Evolutionary conservation across 2,329 filamentous ascomycete species (phyloP).

Genomic region (Neoascochyta sp.): DNA sequence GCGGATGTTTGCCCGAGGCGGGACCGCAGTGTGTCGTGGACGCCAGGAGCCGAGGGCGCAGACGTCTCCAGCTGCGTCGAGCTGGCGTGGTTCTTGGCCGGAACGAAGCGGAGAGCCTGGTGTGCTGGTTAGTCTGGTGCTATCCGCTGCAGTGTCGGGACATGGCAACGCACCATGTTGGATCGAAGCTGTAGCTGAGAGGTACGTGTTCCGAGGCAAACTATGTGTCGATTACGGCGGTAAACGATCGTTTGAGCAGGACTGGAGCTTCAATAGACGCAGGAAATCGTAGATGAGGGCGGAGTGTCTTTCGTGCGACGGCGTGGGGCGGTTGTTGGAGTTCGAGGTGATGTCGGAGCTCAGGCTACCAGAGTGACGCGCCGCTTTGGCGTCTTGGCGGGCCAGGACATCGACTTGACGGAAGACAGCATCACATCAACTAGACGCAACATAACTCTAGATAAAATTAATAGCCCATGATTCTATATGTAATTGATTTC

Average conservation of each 20-base stretch:
- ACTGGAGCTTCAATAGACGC: background rate
- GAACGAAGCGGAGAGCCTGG: constrained; percentile 83
- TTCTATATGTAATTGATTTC: too few relatives aligned
- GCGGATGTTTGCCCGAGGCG: constrained; percentile 62
- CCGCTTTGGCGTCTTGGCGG: too few relatives aligned
- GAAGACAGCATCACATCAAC: too few relatives aligned
- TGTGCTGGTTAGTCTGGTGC: constrained; percentile 2
- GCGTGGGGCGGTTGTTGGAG: constrained; percentile 7
- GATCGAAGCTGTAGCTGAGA: background rate
- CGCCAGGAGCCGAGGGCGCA: constrained; percentile 85
- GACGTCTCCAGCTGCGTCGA: constrained; percentile 52
- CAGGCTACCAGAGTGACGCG: constrained; percentile 34
- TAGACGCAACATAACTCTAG: too few relatives aligned
- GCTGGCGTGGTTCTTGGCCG: constrained; percentile 60
- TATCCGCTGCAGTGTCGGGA: background rate
- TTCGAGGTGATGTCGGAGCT: constrained; percentile 22
- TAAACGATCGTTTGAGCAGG: background rate
- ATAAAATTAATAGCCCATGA: too few relatives aligned
- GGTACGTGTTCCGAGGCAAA: too few relatives aligned
- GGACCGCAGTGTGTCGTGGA: constrained; percentile 88
- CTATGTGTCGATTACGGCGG: too few relatives aligned
- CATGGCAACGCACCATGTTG: constrained; percentile 14
- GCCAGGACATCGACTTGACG: too few relatives aligned
- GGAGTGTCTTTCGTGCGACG: constrained; percentile 1
- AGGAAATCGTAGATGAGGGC: background rate